These are phyloP conservation scores for Nymphaea thermarum DNA, from an alignment of 164 flowering plant species.

Conservation along the genomic window DNA sequence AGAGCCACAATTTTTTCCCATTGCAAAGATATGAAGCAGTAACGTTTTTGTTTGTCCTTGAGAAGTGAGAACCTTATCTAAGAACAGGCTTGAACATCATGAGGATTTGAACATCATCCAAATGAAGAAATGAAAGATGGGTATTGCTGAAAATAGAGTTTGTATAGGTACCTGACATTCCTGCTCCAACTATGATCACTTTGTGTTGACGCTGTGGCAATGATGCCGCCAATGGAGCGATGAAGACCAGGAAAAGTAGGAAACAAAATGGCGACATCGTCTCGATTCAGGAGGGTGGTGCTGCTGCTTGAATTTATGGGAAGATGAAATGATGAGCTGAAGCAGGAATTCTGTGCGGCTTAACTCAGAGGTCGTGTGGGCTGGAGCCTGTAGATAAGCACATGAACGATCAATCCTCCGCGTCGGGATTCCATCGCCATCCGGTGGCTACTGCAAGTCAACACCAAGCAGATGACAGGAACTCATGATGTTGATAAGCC, in stretches of 20 bases:
- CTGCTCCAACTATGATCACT: conserved; percentile 2
- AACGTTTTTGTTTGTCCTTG: not conserved
- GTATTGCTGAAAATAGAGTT: not conserved
- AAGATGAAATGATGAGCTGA: too few relatives aligned
- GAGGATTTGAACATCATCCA: not conserved
- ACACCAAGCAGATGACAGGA: too few relatives aligned
- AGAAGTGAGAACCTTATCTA: not conserved
- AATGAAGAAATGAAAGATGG: not conserved
- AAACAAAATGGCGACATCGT: too few relatives aligned
- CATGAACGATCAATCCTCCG: too few relatives aligned
- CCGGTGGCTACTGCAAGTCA: too few relatives aligned
- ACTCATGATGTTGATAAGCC: too few relatives aligned
- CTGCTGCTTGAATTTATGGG: too few relatives aligned
- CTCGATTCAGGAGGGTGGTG: too few relatives aligned
- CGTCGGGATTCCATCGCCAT: too few relatives aligned
- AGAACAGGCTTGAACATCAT: not conserved
- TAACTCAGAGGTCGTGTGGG: too few relatives aligned
- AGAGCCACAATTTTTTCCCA: not conserved
- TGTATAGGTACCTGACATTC: not conserved
- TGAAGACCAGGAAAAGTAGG: not conserved
- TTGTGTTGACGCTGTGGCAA: not conserved
- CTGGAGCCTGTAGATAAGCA: too few relatives aligned
- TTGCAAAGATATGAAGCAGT: not conserved
- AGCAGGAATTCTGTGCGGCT: too few relatives aligned
- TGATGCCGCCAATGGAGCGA: not conserved